Conservation (phyloP, 768 basidiomycete species). For the Boletus barrowsii region DNA sequence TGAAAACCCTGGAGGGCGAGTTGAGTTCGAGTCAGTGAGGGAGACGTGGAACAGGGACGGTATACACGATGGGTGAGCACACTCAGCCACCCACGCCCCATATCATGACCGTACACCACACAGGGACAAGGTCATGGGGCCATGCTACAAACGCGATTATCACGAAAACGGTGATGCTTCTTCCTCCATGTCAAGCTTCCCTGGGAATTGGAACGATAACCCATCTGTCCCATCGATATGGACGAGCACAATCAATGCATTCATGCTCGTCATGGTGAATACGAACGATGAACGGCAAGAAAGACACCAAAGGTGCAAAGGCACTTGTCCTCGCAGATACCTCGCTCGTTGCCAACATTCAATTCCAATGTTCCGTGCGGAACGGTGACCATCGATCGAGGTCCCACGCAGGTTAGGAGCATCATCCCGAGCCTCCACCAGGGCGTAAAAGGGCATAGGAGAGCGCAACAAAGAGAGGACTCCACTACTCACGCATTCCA, state of each 20-base stretch:
- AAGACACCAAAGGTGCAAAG: slow-evolving; percentile 12
- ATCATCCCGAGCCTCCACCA: background rate
- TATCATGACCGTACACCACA: too few relatives aligned
- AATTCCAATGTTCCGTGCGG: slow-evolving; percentile 13
- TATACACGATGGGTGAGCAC: slow-evolving; percentile 11
- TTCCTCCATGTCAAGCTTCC: background rate
- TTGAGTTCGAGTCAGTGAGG: background rate
- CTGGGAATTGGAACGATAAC: slow-evolving; percentile 7
- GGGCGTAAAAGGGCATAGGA: background rate
- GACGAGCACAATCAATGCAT: slow-evolving; percentile 8
- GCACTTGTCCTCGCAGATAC: slow-evolving; percentile 11
- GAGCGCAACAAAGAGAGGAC: background rate
- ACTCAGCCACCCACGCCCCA: too few relatives aligned
- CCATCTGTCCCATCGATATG: background rate
- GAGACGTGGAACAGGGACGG: slow-evolving; percentile 5
- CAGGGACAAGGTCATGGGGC: too few relatives aligned
- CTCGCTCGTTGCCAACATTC: slow-evolving; percentile 7
- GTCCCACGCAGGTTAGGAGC: background rate
- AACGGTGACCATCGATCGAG: slow-evolving; percentile 11
- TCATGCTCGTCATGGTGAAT: background rate
- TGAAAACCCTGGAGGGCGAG: slow-evolving; percentile 43
- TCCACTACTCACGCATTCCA: slow-evolving; percentile 59
- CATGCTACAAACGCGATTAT: too few relatives aligned
- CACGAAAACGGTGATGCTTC: too few relatives aligned
- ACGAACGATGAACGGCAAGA: slow-evolving; percentile 3